phyloP scores from a whole-genome alignment of 2,329 filamentous ascomycete genomes.

The Penicillium psychrosexuale region DNA sequence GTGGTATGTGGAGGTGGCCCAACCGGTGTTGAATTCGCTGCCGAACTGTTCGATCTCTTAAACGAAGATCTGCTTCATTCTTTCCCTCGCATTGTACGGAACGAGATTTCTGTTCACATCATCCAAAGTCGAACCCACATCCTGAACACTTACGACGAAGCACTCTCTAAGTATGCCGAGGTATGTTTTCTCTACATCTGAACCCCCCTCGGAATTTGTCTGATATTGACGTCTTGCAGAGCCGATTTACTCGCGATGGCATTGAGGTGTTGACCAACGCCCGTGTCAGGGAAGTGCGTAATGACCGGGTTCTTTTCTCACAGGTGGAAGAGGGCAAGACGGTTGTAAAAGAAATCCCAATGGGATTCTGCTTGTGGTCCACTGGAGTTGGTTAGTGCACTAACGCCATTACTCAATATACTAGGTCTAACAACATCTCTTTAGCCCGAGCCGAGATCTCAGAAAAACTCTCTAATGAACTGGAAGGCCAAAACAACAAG shows the following conservation, averaged over 20 bases:
- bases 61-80: conserved; percentile 85
- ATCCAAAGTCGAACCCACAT: conserved; percentile 95
- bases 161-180: conserved; percentile 87
- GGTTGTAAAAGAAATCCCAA: conserved; percentile 88
- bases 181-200: conserved; percentile 30
- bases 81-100: conserved; percentile 87
- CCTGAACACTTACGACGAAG: conserved; percentile 96
- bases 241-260: conserved; percentile 83
- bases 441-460: conserved; percentile 73
- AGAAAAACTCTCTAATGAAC: conserved; percentile 70
- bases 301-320: conserved; percentile 83
- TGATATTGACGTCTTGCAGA: conserved; percentile 33
- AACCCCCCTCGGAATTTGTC: too few species aligned
- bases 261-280: conserved; percentile 91
- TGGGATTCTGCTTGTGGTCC: conserved; percentile 96
- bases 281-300: conserved; percentile 80
- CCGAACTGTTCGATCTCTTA: conserved; percentile 90
- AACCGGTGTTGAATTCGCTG: conserved; percentile 95
- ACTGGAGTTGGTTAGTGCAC: conserved; percentile 68
- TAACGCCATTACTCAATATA: not conserved
- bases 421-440: not conserved
- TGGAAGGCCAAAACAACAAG: conserved; percentile 76
- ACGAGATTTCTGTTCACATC: conserved; percentile 95
- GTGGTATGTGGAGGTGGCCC: conserved; percentile 94
- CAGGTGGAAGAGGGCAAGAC: conserved; percentile 74